A percentile compares a stretch with the other conserved stretches of the same genome.
phyloP scores from a whole-genome alignment of 164 flowering plant genomes.

The Nymphaea thermarum region DNA sequence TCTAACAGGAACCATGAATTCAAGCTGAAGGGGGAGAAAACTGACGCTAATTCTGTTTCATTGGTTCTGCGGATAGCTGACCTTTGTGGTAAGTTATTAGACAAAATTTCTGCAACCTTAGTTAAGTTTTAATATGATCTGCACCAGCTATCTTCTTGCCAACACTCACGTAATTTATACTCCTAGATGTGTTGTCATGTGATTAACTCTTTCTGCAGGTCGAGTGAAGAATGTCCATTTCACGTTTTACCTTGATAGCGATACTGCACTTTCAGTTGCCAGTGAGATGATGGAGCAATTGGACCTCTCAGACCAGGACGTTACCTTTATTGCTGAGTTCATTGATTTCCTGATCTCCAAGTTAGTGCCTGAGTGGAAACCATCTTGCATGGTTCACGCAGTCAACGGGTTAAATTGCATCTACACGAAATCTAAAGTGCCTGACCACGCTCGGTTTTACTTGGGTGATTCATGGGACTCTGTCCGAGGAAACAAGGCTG shows the following conservation, averaged over 20 bases:
- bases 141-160: background rate
- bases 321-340: constrained; percentile 41
- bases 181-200: background rate
- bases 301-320: constrained; percentile 36
- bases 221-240: constrained; percentile 43
- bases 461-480: constrained; percentile 10
- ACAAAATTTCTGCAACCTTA: background rate
- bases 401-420: constrained; percentile 11
- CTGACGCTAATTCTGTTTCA: constrained; percentile 32
- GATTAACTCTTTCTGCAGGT: constrained; percentile 25
- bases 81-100: constrained; percentile 24
- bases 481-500: background rate
- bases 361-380: constrained; percentile 38
- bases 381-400: constrained; percentile 11
- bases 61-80: constrained; percentile 45
- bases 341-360: constrained; percentile 44
- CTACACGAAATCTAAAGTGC: constrained; percentile 6
- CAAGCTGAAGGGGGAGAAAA: constrained; percentile 36
- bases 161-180: too few relatives aligned
- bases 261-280: constrained; percentile 53
- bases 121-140: background rate
- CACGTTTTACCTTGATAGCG: constrained; percentile 43
- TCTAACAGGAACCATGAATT: constrained; percentile 31
- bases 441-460: constrained; percentile 3
- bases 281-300: constrained; percentile 77